Evolutionary conservation across 345 rosid genomes (phyloP).

Genomic region (Jatropha curcas): DNA sequence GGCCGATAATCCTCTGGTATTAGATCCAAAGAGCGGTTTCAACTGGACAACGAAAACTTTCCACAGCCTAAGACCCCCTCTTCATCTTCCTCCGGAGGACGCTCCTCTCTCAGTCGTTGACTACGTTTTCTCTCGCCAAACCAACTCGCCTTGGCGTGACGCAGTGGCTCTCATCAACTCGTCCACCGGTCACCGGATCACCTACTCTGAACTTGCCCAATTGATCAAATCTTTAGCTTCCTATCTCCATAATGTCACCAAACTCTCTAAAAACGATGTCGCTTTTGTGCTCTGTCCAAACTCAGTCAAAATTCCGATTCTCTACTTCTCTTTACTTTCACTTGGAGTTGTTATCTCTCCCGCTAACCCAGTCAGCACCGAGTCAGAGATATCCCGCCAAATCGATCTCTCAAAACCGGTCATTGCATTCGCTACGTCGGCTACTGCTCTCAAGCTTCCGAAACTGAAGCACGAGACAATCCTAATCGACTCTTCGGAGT

Average conservation of each 20-base stretch:
- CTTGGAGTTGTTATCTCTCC: slow-evolving; percentile 12
- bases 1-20: background rate
- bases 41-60: slow-evolving; percentile 27
- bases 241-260: background rate
- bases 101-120: slow-evolving; percentile 26
- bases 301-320: slow-evolving; percentile 12
- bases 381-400: slow-evolving; percentile 6
- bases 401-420: slow-evolving; percentile 6
- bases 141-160: slow-evolving; percentile 4
- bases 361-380: slow-evolving; percentile 14
- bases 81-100: slow-evolving; percentile 22
- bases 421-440: slow-evolving; percentile 14
- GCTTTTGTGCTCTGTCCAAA: slow-evolving; percentile 15
- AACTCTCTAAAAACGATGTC: slow-evolving; percentile 3
- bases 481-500: slow-evolving; percentile 14
- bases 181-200: background rate
- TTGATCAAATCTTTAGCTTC: background rate
- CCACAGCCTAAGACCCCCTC: slow-evolving; percentile 34
- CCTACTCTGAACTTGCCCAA: background rate
- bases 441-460: slow-evolving; percentile 10
- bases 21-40: slow-evolving; percentile 34
- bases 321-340: slow-evolving; percentile 15
- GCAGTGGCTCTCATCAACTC: slow-evolving; percentile 3
- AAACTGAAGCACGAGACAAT: background rate
- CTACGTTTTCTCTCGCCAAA: slow-evolving; percentile 25